A percentile compares a stretch with the other conserved stretches of the same genome.
Evolutionary conservation across 1,284 basidiomycete genomes (phyloP).

Genomic region (Mycena citricolor): DNA sequence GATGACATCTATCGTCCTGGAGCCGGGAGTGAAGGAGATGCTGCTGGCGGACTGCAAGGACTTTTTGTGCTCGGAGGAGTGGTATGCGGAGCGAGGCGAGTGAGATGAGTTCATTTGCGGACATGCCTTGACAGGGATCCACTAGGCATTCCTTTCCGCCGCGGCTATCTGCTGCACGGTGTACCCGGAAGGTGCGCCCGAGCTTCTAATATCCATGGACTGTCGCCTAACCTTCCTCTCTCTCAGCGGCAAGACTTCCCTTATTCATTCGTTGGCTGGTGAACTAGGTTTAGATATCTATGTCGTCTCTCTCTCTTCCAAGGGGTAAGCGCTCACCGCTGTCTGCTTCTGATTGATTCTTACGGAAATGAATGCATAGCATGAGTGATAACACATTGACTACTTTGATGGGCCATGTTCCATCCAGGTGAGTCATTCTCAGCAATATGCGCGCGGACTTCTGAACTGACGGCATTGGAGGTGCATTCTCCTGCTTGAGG

Average conservation of each 20-base stretch:
- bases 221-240: slow-evolving; percentile 20
- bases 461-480: slow-evolving; percentile 35
- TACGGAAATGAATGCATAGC: slow-evolving; percentile 28
- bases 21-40: slow-evolving; percentile 85
- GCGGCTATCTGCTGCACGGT: slow-evolving; percentile 82
- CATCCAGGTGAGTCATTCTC: slow-evolving; percentile 57
- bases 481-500: slow-evolving; percentile 86
- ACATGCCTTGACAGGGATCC: slow-evolving; percentile 16
- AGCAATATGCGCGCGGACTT: slow-evolving; percentile 11
- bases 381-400: slow-evolving; percentile 87
- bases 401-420: slow-evolving; percentile 81
- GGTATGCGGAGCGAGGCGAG: slow-evolving; percentile 82
- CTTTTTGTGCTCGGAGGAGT: slow-evolving; percentile 79
- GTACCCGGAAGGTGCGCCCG: slow-evolving; percentile 72
- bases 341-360: slow-evolving; percentile 29
- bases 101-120: slow-evolving; percentile 24
- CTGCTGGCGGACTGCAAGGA: slow-evolving; percentile 81
- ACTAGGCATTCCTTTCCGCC: slow-evolving; percentile 85
- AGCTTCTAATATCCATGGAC: slow-evolving; percentile 15
- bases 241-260: slow-evolving; percentile 74
- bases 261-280: slow-evolving; percentile 83
- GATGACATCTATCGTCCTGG: slow-evolving; percentile 83
- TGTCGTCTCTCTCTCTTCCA: slow-evolving; percentile 80
- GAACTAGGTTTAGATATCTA: slow-evolving; percentile 88
- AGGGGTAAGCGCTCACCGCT: slow-evolving; percentile 55